Evolutionary conservation across 345 rosid species (phyloP).

Genomic region (Eucalyptus rudis): DNA sequence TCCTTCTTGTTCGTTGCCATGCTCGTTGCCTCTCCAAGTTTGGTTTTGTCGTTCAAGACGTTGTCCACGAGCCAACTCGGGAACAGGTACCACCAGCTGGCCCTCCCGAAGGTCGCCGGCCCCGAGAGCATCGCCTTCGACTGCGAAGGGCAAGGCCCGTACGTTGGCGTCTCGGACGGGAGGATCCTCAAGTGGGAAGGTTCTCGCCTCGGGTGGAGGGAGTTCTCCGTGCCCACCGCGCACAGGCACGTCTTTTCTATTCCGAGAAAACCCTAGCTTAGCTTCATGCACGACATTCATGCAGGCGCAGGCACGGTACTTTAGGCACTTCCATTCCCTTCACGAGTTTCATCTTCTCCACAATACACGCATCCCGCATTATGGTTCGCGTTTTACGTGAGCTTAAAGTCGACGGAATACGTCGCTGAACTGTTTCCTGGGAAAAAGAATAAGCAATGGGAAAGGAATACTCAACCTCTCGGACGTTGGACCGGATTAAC

Average conservation of each 20-base stretch:
- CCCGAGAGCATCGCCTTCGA: conserved; percentile 53
- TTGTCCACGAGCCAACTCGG: neutral
- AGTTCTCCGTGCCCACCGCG: conserved; percentile 19
- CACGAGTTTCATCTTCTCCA: neutral
- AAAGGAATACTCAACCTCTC: neutral
- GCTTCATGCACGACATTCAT: neutral
- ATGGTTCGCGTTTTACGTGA: neutral
- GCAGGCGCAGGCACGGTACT: neutral
- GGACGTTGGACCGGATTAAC: neutral
- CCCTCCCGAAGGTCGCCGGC: conserved; percentile 12
- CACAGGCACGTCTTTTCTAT: conserved; percentile 6
- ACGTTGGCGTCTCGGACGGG: conserved; percentile 57
- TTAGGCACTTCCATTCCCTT: neutral
- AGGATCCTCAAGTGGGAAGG: conserved; percentile 36
- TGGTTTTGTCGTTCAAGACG: neutral
- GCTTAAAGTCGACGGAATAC: neutral
- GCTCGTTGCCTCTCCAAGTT: neutral
- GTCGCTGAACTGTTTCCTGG: neutral
- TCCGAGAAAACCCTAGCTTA: neutral
- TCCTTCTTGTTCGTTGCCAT: neutral
- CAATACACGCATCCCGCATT: neutral
- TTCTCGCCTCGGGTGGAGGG: conserved; percentile 9
- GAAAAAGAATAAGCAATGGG: neutral
- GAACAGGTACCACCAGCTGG: neutral
- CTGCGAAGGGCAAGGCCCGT: conserved; percentile 36